Evolutionary conservation across 1,284 basidiomycete genomes (phyloP).

Genomic region (Ganoderma resinaceum): DNA sequence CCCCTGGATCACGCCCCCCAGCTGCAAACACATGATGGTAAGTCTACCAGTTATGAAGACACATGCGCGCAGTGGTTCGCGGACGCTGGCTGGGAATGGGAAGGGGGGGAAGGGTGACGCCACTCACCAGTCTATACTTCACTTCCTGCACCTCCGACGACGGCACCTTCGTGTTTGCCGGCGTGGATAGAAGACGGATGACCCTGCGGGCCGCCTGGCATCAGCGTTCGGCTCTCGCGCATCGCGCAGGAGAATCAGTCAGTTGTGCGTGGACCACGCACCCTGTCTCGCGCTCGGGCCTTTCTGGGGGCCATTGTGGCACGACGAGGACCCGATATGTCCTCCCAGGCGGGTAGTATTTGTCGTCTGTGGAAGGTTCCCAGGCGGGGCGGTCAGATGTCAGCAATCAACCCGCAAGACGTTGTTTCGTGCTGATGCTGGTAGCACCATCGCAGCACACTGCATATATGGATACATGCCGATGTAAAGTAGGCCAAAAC

Average conservation of each 20-base stretch:
- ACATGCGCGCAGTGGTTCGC: constrained; percentile 14
- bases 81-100: not conserved
- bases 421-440: not conserved
- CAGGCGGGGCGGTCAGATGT: constrained; percentile 16
- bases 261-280: constrained; percentile 28
- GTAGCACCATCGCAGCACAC: not conserved
- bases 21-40: constrained; percentile 28
- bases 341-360: constrained; percentile 42
- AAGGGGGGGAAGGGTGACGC: not conserved
- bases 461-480: constrained; percentile 3
- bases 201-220: constrained; percentile 35
- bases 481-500: not conserved
- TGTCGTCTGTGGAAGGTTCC: constrained; percentile 32
- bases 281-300: constrained; percentile 39
- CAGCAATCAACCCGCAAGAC: not conserved
- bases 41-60: constrained; percentile 11
- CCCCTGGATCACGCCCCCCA: constrained; percentile 34
- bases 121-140: constrained; percentile 9
- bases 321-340: constrained; percentile 47
- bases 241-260: not conserved
- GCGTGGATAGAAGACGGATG: constrained; percentile 43
- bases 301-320: constrained; percentile 39
- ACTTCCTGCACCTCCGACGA: not conserved
- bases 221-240: constrained; percentile 27
- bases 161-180: constrained; percentile 24